These are phyloP conservation scores for Taxawa tesnikishii DNA, from an alignment of 2,329 filamentous ascomycete species.

Conservation along the genomic window DNA sequence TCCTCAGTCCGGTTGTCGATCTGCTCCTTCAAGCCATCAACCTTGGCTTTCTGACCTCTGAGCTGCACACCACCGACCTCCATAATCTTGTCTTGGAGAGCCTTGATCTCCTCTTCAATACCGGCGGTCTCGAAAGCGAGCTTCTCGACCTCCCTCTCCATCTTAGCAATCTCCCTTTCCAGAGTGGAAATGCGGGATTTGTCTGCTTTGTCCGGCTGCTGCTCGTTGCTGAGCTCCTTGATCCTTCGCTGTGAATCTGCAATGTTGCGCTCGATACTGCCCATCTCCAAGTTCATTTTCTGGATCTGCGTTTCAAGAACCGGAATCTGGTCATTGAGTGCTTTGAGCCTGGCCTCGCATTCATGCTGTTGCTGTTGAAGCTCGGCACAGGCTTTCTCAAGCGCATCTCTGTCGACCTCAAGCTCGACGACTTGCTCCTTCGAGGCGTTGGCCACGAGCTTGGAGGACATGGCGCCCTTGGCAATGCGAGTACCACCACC, in stretches of 20 bases:
- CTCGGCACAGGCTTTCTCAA: slow-evolving; percentile 71
- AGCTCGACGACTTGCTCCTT: slow-evolving; percentile 83
- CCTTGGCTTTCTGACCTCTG: slow-evolving; percentile 77
- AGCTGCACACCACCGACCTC: slow-evolving; percentile 90
- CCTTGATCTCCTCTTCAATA: slow-evolving; percentile 86
- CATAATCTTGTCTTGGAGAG: slow-evolving; percentile 94
- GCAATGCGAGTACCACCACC: slow-evolving; percentile 87
- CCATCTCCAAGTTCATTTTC: slow-evolving; percentile 78
- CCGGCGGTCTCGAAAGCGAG: slow-evolving; percentile 76
- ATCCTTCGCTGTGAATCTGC: slow-evolving; percentile 74
- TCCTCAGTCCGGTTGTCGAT: slow-evolving; percentile 71
- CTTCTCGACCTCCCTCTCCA: slow-evolving; percentile 67
- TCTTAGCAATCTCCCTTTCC: slow-evolving; percentile 62
- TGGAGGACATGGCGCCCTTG: slow-evolving; percentile 92
- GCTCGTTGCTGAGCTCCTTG: slow-evolving; percentile 69
- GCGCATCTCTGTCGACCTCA: slow-evolving; percentile 71
- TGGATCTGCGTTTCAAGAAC: slow-evolving; percentile 81
- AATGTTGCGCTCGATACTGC: slow-evolving; percentile 75
- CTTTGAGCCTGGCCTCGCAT: slow-evolving; percentile 59
- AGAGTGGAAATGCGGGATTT: slow-evolving; percentile 60
- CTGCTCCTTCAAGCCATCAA: slow-evolving; percentile 78
- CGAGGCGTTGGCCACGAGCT: slow-evolving; percentile 72
- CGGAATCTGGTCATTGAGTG: slow-evolving; percentile 67
- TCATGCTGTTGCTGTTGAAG: slow-evolving; percentile 78
- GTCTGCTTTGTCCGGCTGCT: slow-evolving; percentile 70